phyloP scores from a whole-genome alignment of 768 basidiomycete genomes.

The Coprinopsis sp. region DNA sequence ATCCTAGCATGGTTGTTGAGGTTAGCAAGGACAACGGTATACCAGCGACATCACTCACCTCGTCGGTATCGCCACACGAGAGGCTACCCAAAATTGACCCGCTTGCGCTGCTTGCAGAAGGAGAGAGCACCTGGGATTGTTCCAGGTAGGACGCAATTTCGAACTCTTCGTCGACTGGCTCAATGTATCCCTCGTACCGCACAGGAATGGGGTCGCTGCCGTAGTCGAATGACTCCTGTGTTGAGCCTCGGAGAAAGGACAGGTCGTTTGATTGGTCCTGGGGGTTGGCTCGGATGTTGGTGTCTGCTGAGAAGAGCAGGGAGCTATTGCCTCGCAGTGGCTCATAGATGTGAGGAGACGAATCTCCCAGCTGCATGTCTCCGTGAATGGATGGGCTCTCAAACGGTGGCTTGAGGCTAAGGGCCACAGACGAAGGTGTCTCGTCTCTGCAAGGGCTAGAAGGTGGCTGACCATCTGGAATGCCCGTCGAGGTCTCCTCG shows the following conservation, averaged over 20 bases:
- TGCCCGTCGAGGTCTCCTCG: background rate
- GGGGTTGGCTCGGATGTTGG: no score
- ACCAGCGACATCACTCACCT: background rate
- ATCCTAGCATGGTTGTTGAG: no score
- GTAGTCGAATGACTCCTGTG: no score
- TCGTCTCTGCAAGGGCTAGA: no score
- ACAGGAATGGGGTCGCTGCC: constrained; percentile 23
- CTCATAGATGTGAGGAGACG: background rate
- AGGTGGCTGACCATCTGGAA: no score
- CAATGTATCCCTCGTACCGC: constrained; percentile 52
- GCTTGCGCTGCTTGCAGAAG: background rate
- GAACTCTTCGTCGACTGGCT: constrained; percentile 44
- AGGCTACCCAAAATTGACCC: background rate
- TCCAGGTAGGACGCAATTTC: constrained; percentile 49
- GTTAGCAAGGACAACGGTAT: background rate
- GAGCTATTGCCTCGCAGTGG: background rate
- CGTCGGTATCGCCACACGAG: background rate
- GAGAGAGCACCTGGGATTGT: constrained; percentile 23
- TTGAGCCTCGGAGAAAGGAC: no score
- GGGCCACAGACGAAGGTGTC: constrained; percentile 3
- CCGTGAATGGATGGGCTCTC: no score
- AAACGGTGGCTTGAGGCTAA: constrained; percentile 4
- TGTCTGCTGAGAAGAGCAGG: background rate
- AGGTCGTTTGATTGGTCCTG: no score
- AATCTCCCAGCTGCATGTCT: background rate